These are phyloP conservation scores for Ophiostoma montium DNA, from an alignment of 2,329 filamentous ascomycete genomes.

Conservation along the genomic window DNA sequence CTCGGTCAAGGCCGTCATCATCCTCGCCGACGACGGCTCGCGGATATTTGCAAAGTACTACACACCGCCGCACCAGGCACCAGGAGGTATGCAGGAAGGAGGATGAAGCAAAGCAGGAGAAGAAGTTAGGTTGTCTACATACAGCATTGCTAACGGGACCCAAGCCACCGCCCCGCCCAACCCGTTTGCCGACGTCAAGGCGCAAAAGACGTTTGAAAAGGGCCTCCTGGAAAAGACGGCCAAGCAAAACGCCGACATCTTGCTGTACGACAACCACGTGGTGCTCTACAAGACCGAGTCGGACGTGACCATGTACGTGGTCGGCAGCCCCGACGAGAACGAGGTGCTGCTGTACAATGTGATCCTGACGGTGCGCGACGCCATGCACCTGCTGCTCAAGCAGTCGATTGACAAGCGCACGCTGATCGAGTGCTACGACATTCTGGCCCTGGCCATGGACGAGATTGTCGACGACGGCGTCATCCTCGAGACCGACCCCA, in stretches of 20 bases:
- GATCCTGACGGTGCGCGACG: constrained; percentile 78
- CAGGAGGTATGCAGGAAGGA: constrained; percentile 4
- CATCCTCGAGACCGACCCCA: constrained; percentile 92
- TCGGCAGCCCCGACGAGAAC: constrained; percentile 86
- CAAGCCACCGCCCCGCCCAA: constrained; percentile 6
- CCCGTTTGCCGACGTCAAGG: constrained; percentile 78
- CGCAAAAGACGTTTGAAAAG: constrained; percentile 95
- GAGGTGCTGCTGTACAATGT: constrained; percentile 95
- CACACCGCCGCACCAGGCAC: constrained; percentile 39
- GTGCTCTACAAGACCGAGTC: constrained; percentile 97
- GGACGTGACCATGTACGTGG: constrained; percentile 87
- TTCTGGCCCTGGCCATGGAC: constrained; percentile 85
- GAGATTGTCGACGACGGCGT: constrained; percentile 94
- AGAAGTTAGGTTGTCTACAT: not conserved
- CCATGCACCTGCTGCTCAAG: constrained; percentile 85
- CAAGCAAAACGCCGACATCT: constrained; percentile 91
- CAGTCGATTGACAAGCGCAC: constrained; percentile 96
- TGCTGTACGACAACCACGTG: constrained; percentile 91
- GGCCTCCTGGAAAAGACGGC: constrained; percentile 86
- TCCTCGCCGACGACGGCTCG: constrained; percentile 76
- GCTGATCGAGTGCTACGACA: constrained; percentile 96
- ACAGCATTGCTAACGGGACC: not conserved
- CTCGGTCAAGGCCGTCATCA: constrained; percentile 21
- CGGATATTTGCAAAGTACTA: constrained; percentile 95
- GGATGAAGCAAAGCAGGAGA: not conserved